Conservation (phyloP, 2,329 filamentous ascomycete species). For the Penicillium fuscoglaucum region DNA sequence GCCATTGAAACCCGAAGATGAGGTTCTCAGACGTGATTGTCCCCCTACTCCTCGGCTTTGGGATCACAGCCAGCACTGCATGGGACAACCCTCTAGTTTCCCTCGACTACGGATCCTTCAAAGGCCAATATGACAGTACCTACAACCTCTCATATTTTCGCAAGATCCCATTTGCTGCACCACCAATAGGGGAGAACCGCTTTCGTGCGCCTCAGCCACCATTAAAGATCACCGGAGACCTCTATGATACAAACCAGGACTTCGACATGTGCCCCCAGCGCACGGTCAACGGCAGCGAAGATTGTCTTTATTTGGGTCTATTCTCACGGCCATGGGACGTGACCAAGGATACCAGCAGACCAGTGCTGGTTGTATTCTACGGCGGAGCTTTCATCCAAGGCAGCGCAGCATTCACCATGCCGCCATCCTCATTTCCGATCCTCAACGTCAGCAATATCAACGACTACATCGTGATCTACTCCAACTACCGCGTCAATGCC, state of each 20-base stretch:
- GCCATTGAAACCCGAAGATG: not conserved
- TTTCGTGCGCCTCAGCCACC: slow-evolving; percentile 64
- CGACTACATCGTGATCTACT: slow-evolving; percentile 54
- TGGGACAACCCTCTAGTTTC: slow-evolving; percentile 39
- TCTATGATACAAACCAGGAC: slow-evolving; percentile 56
- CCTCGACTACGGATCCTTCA: slow-evolving; percentile 55
- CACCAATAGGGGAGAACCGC: slow-evolving; percentile 58
- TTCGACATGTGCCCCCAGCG: slow-evolving; percentile 62
- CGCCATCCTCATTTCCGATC: slow-evolving; percentile 59
- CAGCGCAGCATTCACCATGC: slow-evolving; percentile 55
- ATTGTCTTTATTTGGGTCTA: slow-evolving; percentile 62
- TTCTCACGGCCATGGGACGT: slow-evolving; percentile 59
- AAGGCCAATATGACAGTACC: slow-evolving; percentile 51
- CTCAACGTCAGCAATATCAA: slow-evolving; percentile 55
- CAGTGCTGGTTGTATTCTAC: slow-evolving; percentile 62
- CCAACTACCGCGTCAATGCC: slow-evolving; percentile 59
- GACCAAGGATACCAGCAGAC: slow-evolving; percentile 42
- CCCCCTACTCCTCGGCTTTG: slow-evolving; percentile 8
- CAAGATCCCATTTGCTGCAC: slow-evolving; percentile 62
- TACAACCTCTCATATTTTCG: slow-evolving; percentile 62
- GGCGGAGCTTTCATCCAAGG: slow-evolving; percentile 64
- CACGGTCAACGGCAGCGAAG: slow-evolving; percentile 58
- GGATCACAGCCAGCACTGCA: slow-evolving; percentile 11
- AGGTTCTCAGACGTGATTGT: slow-evolving; percentile 4
- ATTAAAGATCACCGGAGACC: slow-evolving; percentile 42